Evolutionary conservation across 371 early-diverging fungal genomes (phyloP), one percentile per base, ranked within the genome.

Genomic region (Rhizomucor miehei): DNA sequence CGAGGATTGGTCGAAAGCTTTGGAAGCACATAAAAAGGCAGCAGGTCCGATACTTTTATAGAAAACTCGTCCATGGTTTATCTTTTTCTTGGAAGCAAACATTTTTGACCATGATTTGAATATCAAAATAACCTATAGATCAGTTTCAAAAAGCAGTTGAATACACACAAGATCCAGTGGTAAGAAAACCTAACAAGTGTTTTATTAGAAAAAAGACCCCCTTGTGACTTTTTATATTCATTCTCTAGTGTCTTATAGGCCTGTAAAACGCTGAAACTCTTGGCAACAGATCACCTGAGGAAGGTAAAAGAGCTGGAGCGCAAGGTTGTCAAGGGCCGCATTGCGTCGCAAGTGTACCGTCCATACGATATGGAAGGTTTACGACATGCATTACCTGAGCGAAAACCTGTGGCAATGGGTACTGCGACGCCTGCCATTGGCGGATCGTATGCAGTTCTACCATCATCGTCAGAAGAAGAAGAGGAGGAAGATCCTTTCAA

Each of bases 401-500:
- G 38, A 55, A 16, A 14, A 48, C 37, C 25, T 5, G 29, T 29
- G 20, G 19, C 16, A 12, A 4, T 16, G 6, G 55, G 55, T n/a
- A n/a, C 47, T 19, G n/a, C 41, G 3, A 47, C 61, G 16, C 52
- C 57, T 34, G 40, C 63, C 12, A 68, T 62, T 34, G 63, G 61
- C 44, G 74, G 64, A 11, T 68, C 68, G 1, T 73, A 65, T 44
- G 71, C 68, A 5, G 54, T 65, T 16, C 49, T 67, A 19, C 47
- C 60, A 17, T 17, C 51, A 1, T 29, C 29, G 29, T 29, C 14
- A 41, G 41, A 41, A 12, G 41, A 41, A 41, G 41, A 41, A 12
- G 62, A 77, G 19, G 82, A 81, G 4, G 70, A 72, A 8, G 92
- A 89, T 67, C 92, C 90, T 11, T 90, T 92, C 66, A 86, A 89